Conservation (phyloP, 208 protist genomes). For the Crithidia thermophila region DNA sequence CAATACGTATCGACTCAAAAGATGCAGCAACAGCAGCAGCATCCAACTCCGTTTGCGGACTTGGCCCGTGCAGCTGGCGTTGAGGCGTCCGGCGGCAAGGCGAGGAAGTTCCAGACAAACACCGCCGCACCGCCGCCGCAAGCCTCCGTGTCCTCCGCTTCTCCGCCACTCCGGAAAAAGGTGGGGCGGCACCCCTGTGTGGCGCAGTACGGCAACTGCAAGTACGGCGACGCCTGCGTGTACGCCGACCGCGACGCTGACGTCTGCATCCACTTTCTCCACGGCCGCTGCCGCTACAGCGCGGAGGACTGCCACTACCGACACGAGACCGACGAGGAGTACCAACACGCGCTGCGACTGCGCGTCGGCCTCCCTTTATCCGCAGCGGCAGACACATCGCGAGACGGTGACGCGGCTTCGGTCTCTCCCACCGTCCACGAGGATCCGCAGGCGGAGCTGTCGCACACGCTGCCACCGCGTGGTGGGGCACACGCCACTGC, state of each 20-base stretch:
- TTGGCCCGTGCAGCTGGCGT: not conserved
- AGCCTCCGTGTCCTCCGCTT: no score
- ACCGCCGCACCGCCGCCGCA: not conserved
- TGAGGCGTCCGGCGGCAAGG: not conserved
- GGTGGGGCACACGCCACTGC: not conserved
- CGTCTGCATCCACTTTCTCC: slow-evolving; percentile 75
- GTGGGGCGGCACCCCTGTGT: slow-evolving; percentile 66
- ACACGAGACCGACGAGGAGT: slow-evolving; percentile 65
- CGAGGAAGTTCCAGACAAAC: no score
- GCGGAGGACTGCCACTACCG: slow-evolving; percentile 54
- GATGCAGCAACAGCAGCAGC: no score
- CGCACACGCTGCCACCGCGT: not conserved
- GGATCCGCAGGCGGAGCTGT: no score
- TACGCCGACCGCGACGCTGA: slow-evolving; percentile 65
- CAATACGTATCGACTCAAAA: no score
- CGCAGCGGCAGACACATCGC: no score
- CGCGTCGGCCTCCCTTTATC: slow-evolving; percentile 1
- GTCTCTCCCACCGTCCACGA: no score
- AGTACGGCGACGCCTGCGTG: slow-evolving; percentile 61
- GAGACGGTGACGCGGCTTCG: no score
- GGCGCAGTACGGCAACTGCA: slow-evolving; percentile 72
- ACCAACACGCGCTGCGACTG: slow-evolving; percentile 23
- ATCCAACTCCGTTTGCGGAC: slow-evolving; percentile 36
- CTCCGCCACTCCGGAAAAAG: no score
- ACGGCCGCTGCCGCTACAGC: slow-evolving; percentile 48